Base-by-base conservation (phyloP, 2,329 filamentous ascomycete species). In the Aspergillus pseudoglaucus region DNA sequence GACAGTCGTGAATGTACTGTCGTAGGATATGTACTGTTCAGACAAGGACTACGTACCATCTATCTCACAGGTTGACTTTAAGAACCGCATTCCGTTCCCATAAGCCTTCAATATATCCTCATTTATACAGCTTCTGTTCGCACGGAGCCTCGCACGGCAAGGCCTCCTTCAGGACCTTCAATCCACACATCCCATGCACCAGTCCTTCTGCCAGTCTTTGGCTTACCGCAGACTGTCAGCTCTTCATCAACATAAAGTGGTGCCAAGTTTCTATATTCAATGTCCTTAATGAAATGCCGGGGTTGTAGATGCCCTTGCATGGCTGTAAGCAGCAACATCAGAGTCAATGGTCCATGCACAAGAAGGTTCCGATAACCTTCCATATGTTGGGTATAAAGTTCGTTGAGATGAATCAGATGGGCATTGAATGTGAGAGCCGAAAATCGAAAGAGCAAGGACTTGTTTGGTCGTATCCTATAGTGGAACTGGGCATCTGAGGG, bases 401-500 rank as follows among this genome's bases (percentile, higher is more conserved):
- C 78, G 65, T 96, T 87, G 18, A 95, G 76, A 69, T 98, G 93
- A 57, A 98, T 96, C 14, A 79, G 76, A 68, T 98, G 93, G 1
- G 89, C 88, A 67, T 98, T 98, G 74, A 89, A 90, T 2, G 87
- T 91, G 30, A 98, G 79, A 0, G 90, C 90, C 17, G 87, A 93
- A 74, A 91, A 97, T 49, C 90, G 83, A 71, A 95, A 95, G 46
- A 98, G 81, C 4, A 96, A 79, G 4, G 79, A 74, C 2, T 80
- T 75, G 2, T 84, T 83, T 1, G 90, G 88, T 0, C 71, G 78
- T 20, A 95, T 70, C 0, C 72, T 70, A 56, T 86, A 75, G 15
- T 70, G 72, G 57, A 82, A 80, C 42, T 78, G 73, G 1, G 82
- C 74, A n/a, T 68, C 50, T 2, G 68, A 59, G 17, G 75, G 75